Evolutionary conservation across 345 rosid species (phyloP).

Genomic region (Eucalyptus sp.): DNA sequence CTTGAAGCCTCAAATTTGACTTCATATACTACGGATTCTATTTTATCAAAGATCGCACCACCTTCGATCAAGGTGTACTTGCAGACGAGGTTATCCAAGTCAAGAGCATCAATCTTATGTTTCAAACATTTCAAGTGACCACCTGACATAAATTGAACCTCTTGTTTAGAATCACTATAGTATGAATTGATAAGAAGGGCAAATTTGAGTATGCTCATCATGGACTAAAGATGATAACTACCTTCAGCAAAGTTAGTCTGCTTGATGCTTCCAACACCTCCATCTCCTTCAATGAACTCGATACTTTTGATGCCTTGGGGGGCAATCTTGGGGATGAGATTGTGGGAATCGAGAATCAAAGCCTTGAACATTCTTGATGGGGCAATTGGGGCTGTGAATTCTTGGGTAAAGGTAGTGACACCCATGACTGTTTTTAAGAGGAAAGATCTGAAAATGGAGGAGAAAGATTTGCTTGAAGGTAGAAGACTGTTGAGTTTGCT

Average conservation of each 20-base stretch:
- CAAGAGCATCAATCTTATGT: background rate
- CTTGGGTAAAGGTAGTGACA: background rate
- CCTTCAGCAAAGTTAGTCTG: slow-evolving; percentile 5
- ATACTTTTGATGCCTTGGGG: slow-evolving; percentile 12
- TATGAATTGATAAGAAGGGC: background rate
- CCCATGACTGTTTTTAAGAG: background rate
- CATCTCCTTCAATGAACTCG: slow-evolving; percentile 14
- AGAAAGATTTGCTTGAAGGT: background rate
- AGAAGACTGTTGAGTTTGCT: background rate
- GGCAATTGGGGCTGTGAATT: background rate
- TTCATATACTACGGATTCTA: background rate
- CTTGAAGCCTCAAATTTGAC: background rate
- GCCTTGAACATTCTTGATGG: background rate
- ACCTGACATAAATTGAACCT: background rate
- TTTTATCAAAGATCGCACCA: background rate
- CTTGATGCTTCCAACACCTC: slow-evolving; percentile 22
- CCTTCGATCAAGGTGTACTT: background rate
- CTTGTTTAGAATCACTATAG: background rate
- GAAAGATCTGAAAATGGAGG: background rate
- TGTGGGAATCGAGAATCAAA: background rate
- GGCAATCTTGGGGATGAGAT: slow-evolving; percentile 1
- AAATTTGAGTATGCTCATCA: background rate
- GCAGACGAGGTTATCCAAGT: background rate
- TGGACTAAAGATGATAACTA: background rate
- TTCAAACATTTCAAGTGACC: background rate